Conservation (phyloP, 805 yeast genomes). For the Myxozyma geophila region DNA sequence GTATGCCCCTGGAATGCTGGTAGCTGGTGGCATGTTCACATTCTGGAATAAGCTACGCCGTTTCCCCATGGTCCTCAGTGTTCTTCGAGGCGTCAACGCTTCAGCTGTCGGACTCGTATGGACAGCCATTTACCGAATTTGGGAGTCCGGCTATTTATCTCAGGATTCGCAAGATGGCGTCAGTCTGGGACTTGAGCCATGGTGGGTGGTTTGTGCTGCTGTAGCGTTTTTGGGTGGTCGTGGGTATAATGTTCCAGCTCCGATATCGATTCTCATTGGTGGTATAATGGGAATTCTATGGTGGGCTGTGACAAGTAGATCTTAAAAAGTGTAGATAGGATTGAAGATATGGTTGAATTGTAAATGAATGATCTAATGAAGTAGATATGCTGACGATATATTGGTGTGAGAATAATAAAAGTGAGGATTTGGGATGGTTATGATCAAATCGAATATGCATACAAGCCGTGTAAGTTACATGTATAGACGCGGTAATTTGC, state of each 20-base stretch:
- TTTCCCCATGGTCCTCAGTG: conserved; percentile 14
- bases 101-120: conserved; percentile 33
- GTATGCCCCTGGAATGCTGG: conserved; percentile 32
- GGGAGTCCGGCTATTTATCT: conserved; percentile 31
- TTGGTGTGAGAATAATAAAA: no score
- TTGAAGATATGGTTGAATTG: no score
- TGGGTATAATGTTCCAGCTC: conserved; percentile 27
- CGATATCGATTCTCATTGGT: conserved; percentile 26
- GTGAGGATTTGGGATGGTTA: no score
- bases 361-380: no score
- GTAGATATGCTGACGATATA: no score
- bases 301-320: conserved; percentile 21
- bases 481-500: no score
- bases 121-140: conserved; percentile 35
- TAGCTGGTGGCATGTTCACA: conserved; percentile 35
- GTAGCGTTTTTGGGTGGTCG: conserved; percentile 28
- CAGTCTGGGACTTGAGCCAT: conserved; percentile 27
- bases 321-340: not conserved
- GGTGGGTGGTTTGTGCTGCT: conserved; percentile 34
- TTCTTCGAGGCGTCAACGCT: conserved; percentile 33
- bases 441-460: no score
- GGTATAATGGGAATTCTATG: conserved; percentile 33
- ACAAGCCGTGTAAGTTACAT: no score
- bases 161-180: conserved; percentile 14
- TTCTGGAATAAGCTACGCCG: conserved; percentile 34